These are phyloP conservation scores for Saccharomyces hybrid DNA, from an alignment of 1,139 yeast genomes.

Conservation along the genomic window DNA sequence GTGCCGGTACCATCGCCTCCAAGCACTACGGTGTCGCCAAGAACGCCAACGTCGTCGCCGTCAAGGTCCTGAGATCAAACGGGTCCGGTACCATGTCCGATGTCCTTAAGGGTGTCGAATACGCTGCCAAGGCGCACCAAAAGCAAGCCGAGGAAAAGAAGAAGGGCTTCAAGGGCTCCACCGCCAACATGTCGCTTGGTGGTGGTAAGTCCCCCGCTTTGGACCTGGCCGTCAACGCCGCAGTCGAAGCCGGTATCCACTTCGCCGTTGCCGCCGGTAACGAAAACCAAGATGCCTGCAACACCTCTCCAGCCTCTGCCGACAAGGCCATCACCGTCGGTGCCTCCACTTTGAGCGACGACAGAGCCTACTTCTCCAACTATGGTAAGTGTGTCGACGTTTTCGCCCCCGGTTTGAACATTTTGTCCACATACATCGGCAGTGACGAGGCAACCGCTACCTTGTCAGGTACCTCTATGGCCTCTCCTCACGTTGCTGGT, in stretches of 20 bases:
- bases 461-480: constrained; percentile 97
- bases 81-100: constrained; percentile 80
- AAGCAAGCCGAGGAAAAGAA: constrained; percentile 47
- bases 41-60: constrained; percentile 65
- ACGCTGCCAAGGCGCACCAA: constrained; percentile 57
- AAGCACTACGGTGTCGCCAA: constrained; percentile 72
- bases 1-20: constrained; percentile 81
- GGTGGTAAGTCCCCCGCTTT: constrained; percentile 80
- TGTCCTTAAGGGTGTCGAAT: constrained; percentile 75
- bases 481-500: constrained; percentile 95
- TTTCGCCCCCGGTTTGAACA: constrained; percentile 78
- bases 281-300: constrained; percentile 78
- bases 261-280: constrained; percentile 90
- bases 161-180: constrained; percentile 70
- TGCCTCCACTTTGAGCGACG: constrained; percentile 67
- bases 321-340: constrained; percentile 73
- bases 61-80: constrained; percentile 65
- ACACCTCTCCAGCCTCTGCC: constrained; percentile 75
- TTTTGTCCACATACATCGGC: constrained; percentile 80
- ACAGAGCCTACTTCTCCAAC: constrained; percentile 74
- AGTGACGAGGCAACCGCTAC: constrained; percentile 78
- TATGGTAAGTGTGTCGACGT: constrained; percentile 80
- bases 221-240: constrained; percentile 78
- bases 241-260: constrained; percentile 70
- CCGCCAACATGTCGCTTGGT: constrained; percentile 86